phyloP scores from a whole-genome alignment of 2,329 filamentous ascomycete genomes.

The Fusarium albosuccineum region DNA sequence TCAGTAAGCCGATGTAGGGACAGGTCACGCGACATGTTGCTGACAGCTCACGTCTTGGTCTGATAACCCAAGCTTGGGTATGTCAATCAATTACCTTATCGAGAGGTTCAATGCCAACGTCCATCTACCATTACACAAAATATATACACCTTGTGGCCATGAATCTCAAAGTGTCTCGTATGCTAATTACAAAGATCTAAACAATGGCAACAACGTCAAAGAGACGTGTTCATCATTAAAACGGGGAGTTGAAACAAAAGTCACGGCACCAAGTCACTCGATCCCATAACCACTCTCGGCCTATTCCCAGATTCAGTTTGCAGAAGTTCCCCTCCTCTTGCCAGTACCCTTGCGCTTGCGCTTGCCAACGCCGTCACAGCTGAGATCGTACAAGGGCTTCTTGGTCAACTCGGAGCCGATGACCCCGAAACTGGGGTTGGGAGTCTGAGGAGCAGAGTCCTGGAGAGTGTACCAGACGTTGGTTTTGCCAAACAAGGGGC shows the following conservation, averaged over 20 bases:
- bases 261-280: conserved; percentile 19
- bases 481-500: conserved; percentile 73
- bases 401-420: conserved; percentile 66
- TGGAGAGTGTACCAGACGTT: conserved; percentile 82
- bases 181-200: conserved; percentile 3
- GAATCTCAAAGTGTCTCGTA: neutral
- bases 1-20: neutral
- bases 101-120: too few relatives aligned
- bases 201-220: conserved; percentile 14
- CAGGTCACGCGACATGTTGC: conserved; percentile 13
- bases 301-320: conserved; percentile 15
- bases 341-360: conserved; percentile 8
- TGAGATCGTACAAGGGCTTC: conserved; percentile 73
- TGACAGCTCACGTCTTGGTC: too few relatives aligned
- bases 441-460: conserved; percentile 70
- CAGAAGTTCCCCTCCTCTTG: conserved; percentile 21
- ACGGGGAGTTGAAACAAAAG: conserved; percentile 21
- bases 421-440: conserved; percentile 79
- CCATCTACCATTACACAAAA: too few relatives aligned
- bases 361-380: conserved; percentile 55
- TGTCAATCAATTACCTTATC: neutral
- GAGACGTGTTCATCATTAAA: neutral
- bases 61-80: neutral
- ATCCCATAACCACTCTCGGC: conserved; percentile 10
- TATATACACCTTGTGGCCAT: too few relatives aligned